Evolutionary conservation across 257 asterid species (phyloP).

Genomic region (Solanum clarkiae): DNA sequence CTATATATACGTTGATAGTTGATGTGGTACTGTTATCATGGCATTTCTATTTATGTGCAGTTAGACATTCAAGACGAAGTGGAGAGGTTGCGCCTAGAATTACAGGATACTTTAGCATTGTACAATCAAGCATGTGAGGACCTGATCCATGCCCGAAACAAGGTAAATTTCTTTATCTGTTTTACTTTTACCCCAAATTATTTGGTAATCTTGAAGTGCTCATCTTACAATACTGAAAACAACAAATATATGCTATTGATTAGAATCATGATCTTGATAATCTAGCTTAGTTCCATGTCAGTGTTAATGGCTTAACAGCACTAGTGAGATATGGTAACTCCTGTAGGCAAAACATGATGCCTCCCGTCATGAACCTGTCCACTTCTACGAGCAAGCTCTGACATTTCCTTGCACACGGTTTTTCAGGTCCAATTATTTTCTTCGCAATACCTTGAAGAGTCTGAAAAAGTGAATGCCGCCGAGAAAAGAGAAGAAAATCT

Average conservation of each 20-base stretch:
- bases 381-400: background rate
- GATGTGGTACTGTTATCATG: slow-evolving; percentile 1
- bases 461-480: slow-evolving; percentile 53
- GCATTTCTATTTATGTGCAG: slow-evolving; percentile 17
- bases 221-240: background rate
- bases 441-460: slow-evolving; percentile 60
- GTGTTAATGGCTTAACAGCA: background rate
- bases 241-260: background rate
- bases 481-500: slow-evolving; percentile 54
- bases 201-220: background rate
- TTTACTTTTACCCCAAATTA: background rate
- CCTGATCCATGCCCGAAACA: slow-evolving; percentile 45
- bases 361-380: background rate
- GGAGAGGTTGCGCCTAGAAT: slow-evolving; percentile 46
- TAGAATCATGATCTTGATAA: background rate
- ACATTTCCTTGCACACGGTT: background rate
- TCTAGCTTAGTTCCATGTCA: background rate
- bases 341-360: background rate
- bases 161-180: slow-evolving; percentile 31
- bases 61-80: slow-evolving; percentile 43
- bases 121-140: slow-evolving; percentile 66
- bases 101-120: slow-evolving; percentile 43
- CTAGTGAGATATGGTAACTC: background rate
- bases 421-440: slow-evolving; percentile 63
- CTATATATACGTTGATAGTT: background rate